phyloP scores from a whole-genome alignment of 768 basidiomycete genomes.

The Rhizopogon salebrosus region DNA sequence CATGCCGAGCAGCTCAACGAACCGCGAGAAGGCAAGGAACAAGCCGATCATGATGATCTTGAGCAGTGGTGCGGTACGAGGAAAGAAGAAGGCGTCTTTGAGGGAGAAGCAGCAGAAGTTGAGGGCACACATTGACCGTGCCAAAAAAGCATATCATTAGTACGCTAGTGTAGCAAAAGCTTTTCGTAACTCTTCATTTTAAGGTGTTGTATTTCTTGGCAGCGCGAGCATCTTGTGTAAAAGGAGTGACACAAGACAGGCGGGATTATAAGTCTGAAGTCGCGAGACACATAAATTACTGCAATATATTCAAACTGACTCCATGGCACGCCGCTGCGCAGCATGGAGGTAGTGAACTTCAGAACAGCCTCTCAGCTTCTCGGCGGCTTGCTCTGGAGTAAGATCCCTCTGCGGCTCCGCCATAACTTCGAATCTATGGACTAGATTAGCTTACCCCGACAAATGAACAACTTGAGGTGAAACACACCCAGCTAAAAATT shows the following conservation, averaged over 20 bases:
- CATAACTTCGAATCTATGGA: constrained; percentile 78
- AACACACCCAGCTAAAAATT: constrained; percentile 84
- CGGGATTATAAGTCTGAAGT: no score
- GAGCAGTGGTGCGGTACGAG: constrained; percentile 65
- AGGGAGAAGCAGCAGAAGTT: constrained; percentile 78
- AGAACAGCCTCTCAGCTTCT: constrained; percentile 46
- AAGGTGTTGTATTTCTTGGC: no score
- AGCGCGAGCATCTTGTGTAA: no score
- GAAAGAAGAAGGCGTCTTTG: constrained; percentile 80
- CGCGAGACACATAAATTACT: no score
- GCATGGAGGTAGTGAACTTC: constrained; percentile 57
- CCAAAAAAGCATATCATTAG: constrained; percentile 45
- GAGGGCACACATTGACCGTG: constrained; percentile 67
- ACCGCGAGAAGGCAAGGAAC: constrained; percentile 87
- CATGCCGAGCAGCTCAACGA: constrained; percentile 79
- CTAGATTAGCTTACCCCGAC: not conserved
- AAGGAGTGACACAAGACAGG: no score
- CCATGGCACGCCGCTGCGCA: constrained; percentile 4
- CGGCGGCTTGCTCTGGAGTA: constrained; percentile 84
- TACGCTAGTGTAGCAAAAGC: not conserved
- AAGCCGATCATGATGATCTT: constrained; percentile 96
- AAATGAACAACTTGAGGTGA: not conserved
- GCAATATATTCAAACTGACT: no score
- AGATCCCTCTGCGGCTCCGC: constrained; percentile 87
- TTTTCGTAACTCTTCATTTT: no score